Percentiles rank a stretch among this genome's conserved stretches.
Conservation (phyloP, 2,329 filamentous ascomycete species). For the Trichothecium sympodiale region DNA sequence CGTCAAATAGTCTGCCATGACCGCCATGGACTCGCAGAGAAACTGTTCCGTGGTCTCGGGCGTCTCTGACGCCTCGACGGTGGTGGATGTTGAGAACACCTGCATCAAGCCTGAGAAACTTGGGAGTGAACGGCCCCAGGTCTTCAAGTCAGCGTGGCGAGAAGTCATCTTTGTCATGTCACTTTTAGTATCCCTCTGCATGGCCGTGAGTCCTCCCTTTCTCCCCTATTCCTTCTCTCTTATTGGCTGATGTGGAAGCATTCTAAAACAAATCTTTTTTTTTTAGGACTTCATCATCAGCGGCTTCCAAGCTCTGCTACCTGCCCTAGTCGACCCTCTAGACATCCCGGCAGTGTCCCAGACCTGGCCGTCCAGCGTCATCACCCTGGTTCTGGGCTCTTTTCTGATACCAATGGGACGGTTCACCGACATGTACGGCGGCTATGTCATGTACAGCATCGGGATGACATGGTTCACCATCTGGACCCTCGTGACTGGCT, state of each 20-base stretch:
- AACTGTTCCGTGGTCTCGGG: no score
- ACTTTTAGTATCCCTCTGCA: neutral
- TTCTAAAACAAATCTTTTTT: neutral
- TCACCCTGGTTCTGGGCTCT: constrained; percentile 41
- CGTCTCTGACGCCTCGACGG: no score
- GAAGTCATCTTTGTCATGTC: constrained; percentile 1
- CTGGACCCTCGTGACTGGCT: constrained; percentile 56
- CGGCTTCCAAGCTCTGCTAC: constrained; percentile 62
- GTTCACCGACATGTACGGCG: constrained; percentile 47
- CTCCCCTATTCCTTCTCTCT: neutral
- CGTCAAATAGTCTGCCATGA: no score
- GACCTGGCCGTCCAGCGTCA: constrained; percentile 54
- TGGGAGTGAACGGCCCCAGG: neutral
- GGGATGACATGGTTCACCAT: constrained; percentile 49
- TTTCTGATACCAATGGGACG: constrained; percentile 53
- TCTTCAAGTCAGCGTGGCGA: constrained; percentile 1
- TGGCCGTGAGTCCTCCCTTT: constrained; percentile 1
- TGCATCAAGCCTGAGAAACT: neutral
- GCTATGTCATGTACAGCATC: constrained; percentile 42
- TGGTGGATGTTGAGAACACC: no score
- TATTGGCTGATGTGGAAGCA: no score
- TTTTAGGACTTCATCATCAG: constrained; percentile 59
- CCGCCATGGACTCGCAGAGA: no score
- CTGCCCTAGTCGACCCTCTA: constrained; percentile 48
- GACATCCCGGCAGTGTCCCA: constrained; percentile 47